Percentiles rank a stretch among this genome's conserved stretches.
These are phyloP conservation scores for Suillus lakei DNA, from an alignment of 768 basidiomycete genomes.

Conservation along the genomic window DNA sequence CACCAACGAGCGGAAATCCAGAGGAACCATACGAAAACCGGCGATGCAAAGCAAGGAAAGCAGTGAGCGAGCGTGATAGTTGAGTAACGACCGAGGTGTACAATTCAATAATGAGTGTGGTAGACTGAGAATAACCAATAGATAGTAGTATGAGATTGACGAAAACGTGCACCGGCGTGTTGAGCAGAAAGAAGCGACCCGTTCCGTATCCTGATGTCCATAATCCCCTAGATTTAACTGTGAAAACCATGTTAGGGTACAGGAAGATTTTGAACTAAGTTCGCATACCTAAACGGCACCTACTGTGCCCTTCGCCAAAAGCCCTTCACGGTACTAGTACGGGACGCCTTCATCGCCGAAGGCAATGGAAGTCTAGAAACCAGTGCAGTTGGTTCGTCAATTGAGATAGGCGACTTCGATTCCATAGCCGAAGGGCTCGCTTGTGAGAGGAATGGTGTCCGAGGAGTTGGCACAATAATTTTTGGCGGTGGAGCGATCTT, in stretches of 20 bases:
- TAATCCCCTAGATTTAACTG: constrained; percentile 1
- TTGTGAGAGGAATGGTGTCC: neutral
- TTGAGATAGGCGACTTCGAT: constrained; percentile 4
- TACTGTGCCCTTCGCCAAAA: constrained; percentile 35
- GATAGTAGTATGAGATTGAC: constrained; percentile 4
- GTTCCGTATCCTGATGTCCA: neutral
- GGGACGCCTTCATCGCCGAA: constrained; percentile 24
- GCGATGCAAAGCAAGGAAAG: constrained; percentile 9
- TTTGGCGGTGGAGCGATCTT: constrained; percentile 14
- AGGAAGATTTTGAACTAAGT: neutral
- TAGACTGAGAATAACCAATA: constrained; percentile 12
- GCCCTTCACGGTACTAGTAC: constrained; percentile 33
- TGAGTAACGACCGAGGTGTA: constrained; percentile 5
- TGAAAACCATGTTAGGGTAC: neutral
- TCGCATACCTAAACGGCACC: constrained; percentile 15
- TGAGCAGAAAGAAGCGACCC: neutral
- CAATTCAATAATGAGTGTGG: constrained; percentile 6
- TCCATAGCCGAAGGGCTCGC: constrained; percentile 10
- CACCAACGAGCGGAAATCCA: constrained; percentile 18
- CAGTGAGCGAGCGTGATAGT: constrained; percentile 16
- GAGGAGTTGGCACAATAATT: constrained; percentile 12
- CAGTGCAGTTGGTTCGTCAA: constrained; percentile 4
- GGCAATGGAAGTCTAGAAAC: constrained; percentile 29
- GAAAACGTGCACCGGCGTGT: too few species aligned
- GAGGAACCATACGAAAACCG: constrained; percentile 14